Evolutionary conservation across 1,139 yeast genomes (phyloP), one percentile per base, ranked within the genome.

Genomic region (Hansenula anomala): DNA sequence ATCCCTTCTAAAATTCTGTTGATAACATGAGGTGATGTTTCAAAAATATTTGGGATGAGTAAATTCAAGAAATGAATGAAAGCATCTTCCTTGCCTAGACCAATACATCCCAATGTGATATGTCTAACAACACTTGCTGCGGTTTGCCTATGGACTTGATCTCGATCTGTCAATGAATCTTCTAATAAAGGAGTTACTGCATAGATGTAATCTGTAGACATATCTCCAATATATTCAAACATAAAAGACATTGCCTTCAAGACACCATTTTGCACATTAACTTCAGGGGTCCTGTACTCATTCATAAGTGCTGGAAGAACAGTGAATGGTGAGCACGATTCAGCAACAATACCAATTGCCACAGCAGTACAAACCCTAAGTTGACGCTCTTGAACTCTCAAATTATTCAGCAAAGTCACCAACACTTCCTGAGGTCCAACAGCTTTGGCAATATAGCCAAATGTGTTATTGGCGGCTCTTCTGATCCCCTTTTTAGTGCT

Each of bases 301-400:
- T 92, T 90, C 96, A 94, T 87, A 33, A 94, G 67, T 0, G 96
- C 96, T 0, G 99, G 98, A n/a, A 94, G 62, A 0, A 92, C 96
- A 0, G 97, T 87, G 60, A 87, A 92, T 0, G 98, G 97, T 0
- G 87, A 78, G 63, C 98, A 92, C 0, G 85, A 80, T 42, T 90
- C 95, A 0, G 98, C 97, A 13, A 94, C 96, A 52, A 94, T 90
- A 28, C 96, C 98, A 51, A 94, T 87, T 0, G 99, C 99, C 31
- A 94, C 97, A 1, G 98, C 97, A 0, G 98, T 89, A 58, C 97
- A 90, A 12, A 94, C 97, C 54, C 99, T 81, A 33, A 89, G 70
- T 61, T 94, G 98, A 56, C 99, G 86, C 55, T 92, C 98, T 59
- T 92, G 97, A 5, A 90, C 96, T 43, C 88, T 73, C 46, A 94